Conservation (phyloP, 176 grass and related monocot species). For the Typha latifolia region DNA sequence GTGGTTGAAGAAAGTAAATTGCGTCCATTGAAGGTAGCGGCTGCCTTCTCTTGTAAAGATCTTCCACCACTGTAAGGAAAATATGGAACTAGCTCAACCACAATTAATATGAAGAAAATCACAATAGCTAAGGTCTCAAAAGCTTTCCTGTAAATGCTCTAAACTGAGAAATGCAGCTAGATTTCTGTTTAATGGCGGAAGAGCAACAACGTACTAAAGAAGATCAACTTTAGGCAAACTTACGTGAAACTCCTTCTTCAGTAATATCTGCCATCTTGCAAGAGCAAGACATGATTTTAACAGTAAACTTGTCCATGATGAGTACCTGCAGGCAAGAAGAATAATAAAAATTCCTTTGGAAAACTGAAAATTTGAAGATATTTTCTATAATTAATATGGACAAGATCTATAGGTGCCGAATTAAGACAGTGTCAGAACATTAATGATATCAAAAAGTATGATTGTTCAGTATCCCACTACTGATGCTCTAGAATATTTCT, state of each 20-base stretch:
- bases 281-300: conserved; percentile 75
- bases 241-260: conserved; percentile 73
- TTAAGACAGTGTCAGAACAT: too few species aligned
- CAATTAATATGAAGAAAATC: background rate
- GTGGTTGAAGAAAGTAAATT: conserved; percentile 89
- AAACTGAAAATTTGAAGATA: too few species aligned
- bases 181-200: background rate
- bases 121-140: background rate
- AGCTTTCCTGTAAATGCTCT: background rate
- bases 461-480: too few species aligned
- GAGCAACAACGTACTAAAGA: background rate
- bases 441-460: too few species aligned
- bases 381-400: background rate
- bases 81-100: conserved; percentile 5
- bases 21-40: conserved; percentile 95
- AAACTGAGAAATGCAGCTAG: background rate
- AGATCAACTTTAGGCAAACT: conserved; percentile 15
- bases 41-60: conserved; percentile 93
- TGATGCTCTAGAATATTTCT: background rate
- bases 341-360: background rate
- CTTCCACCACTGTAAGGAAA: conserved; percentile 76
- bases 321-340: conserved; percentile 45
- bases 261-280: conserved; percentile 99
- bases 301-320: conserved; percentile 95
- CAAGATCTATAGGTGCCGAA: too few species aligned